Base-by-base conservation (phyloP, 495 filamentous ascomycete genomes). In the Hyaloscypha variabilis region DNA sequence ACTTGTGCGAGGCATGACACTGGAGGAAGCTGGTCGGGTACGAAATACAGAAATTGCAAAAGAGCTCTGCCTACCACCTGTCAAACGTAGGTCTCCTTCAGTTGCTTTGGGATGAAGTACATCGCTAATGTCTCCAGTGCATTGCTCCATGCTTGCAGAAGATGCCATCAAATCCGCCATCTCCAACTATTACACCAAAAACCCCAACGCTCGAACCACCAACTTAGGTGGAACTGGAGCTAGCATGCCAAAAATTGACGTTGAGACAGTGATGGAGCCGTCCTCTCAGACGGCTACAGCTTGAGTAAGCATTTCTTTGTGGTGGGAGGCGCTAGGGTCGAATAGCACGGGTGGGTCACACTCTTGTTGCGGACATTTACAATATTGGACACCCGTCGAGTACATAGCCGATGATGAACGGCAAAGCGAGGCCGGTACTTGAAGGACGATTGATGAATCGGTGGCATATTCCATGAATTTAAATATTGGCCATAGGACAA, bases 121-220 rank as follows among this genome's bases (percentile, higher is more conserved):
- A 13, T 50, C 49, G 8, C 19, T 63, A 29, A 66, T 25, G 59
- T 39, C 54, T 46, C 72, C 65, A 92, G 90, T 97, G 30, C 96
- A 99, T 79, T 99, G 96, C 85, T 97, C 94, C 64, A 97, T 99
- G 91, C 88, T 99, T 64, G 96, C 96, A 28, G 96, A 99, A 80
- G 94, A 99, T 76, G 96, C 96, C 65, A 97, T 99, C 86, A 97
- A 97, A 80, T 94, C 92, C n/a, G 96, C 96, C 64, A 97, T 98
- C 77, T 90, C 88, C 60, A 94, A 99, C 77, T 98, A 97, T 83
- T 93, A 97, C 83, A 92, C 88, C 74, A 98, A 98, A 86, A 94
- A 92, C 83, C 91, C 92, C 63, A 85, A 89, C 42, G 86, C 86
- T n/a, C 82, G 82, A 65, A 63, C 79, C 17, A 94, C 93, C 8